Evolutionary conservation across 345 rosid species (phyloP).

Genomic region (Combretum micranthum): DNA sequence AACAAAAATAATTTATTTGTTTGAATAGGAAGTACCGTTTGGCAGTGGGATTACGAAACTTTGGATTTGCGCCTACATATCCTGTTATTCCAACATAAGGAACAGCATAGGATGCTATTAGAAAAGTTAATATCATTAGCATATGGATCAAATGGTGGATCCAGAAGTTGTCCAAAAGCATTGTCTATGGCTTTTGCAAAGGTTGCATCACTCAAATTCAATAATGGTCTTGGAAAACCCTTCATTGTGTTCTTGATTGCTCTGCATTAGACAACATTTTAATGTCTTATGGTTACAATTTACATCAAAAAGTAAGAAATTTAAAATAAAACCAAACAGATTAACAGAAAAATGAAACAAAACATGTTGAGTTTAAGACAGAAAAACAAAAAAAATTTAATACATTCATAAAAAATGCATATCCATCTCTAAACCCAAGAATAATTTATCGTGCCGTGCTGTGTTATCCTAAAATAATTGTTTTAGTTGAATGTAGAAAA

Average conservation of each 20-base stretch:
- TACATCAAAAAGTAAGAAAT: too few species aligned
- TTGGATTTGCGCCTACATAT: constrained; percentile 74
- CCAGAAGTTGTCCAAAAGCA: constrained; percentile 41
- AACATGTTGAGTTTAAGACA: too few species aligned
- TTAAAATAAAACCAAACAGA: too few species aligned
- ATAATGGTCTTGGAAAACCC: too few species aligned
- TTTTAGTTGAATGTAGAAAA: too few species aligned
- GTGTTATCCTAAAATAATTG: too few species aligned
- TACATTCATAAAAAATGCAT: too few species aligned
- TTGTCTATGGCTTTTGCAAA: constrained; percentile 47
- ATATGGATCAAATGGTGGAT: constrained; percentile 75
- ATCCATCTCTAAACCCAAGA: background rate
- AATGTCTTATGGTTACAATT: too few species aligned
- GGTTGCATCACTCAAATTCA: constrained; percentile 48
- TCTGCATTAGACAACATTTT: constrained; percentile 27
- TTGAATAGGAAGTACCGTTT: constrained; percentile 53
- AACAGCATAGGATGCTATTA: constrained; percentile 60
- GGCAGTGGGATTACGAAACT: constrained; percentile 33
- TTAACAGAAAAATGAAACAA: too few species aligned
- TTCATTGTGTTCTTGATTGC: constrained; percentile 50
- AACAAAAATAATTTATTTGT: too few species aligned
- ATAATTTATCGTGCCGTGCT: too few species aligned
- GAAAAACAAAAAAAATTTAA: too few species aligned
- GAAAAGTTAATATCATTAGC: constrained; percentile 43
- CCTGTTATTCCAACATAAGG: constrained; percentile 86